Conservation (phyloP, 2,329 filamentous ascomycete genomes). For the Aspergillus viridinutans region DNA sequence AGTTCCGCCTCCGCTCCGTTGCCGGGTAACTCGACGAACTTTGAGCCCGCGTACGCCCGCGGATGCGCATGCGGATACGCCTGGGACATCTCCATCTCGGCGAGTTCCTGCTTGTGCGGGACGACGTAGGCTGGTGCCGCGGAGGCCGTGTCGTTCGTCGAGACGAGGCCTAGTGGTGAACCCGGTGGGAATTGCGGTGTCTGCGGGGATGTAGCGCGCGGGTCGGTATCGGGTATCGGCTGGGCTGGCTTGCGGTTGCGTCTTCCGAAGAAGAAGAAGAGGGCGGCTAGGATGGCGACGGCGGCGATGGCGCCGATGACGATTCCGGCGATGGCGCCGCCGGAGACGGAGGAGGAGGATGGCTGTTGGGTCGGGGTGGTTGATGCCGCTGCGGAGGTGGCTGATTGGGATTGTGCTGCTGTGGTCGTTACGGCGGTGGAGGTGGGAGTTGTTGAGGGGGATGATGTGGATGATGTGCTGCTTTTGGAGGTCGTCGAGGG, state of each 20-base stretch:
- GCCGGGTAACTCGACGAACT: conserved; percentile 1
- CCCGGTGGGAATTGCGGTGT: neutral
- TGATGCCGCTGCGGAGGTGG: neutral
- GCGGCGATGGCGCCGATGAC: conserved; percentile 4
- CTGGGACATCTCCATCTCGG: neutral
- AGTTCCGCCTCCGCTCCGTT: neutral
- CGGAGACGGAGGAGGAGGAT: neutral
- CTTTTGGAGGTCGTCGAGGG: neutral
- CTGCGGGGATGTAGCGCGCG: neutral
- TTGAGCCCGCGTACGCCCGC: neutral
- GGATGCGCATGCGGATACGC: neutral
- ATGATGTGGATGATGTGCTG: neutral
- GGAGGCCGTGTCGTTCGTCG: neutral
- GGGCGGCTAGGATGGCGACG: neutral
- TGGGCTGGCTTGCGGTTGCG: conserved; percentile 1
- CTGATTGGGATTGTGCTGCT: neutral
- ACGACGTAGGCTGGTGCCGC: neutral
- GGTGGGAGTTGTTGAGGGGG: neutral
- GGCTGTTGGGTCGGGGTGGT: neutral
- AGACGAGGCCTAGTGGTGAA: neutral
- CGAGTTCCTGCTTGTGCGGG: neutral
- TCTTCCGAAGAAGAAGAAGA: conserved; percentile 5
- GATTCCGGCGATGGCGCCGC: conserved; percentile 7
- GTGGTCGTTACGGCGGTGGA: conserved; percentile 1
- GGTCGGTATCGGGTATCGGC: neutral